Evolutionary conservation across 495 filamentous ascomycete species (phyloP).

Genomic region (Lentithecium fluviatile): DNA sequence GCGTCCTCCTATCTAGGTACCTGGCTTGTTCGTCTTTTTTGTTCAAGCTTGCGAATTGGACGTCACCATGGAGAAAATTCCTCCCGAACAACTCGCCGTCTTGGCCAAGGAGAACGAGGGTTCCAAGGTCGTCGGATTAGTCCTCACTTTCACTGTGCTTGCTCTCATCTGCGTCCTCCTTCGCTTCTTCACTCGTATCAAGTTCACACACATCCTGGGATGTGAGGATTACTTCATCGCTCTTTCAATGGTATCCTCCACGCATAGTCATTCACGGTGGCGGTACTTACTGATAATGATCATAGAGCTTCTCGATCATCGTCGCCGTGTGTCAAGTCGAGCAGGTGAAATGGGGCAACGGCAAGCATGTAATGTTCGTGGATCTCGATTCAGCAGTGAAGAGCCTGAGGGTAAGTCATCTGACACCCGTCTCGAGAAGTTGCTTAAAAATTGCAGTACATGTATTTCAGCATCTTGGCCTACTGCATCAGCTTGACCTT

Average conservation of each 20-base stretch:
- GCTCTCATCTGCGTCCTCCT: conserved; percentile 9
- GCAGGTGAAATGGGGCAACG: conserved; percentile 1
- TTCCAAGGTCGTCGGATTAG: neutral
- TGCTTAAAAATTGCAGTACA: conserved; percentile 3
- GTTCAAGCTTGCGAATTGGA: too few relatives aligned
- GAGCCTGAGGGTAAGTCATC: neutral
- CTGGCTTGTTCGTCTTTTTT: too few relatives aligned
- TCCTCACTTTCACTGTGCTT: neutral
- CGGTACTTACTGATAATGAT: neutral
- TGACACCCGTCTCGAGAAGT: neutral
- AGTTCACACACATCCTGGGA: neutral
- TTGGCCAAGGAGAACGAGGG: neutral
- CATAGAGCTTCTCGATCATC: neutral
- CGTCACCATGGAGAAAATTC: neutral
- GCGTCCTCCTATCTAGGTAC: too few relatives aligned
- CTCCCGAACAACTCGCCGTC: neutral
- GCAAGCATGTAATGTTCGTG: conserved; percentile 10
- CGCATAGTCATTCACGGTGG: neutral
- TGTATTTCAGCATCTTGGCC: conserved; percentile 11
- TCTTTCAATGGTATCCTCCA: conserved; percentile 6
- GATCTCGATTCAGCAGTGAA: neutral
- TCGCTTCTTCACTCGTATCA: conserved; percentile 15
- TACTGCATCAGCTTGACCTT: conserved; percentile 15
- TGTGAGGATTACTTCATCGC: conserved; percentile 15
- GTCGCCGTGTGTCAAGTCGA: neutral